Conservation (phyloP, 208 protist species). For the Leishmania braziliensis region DNA sequence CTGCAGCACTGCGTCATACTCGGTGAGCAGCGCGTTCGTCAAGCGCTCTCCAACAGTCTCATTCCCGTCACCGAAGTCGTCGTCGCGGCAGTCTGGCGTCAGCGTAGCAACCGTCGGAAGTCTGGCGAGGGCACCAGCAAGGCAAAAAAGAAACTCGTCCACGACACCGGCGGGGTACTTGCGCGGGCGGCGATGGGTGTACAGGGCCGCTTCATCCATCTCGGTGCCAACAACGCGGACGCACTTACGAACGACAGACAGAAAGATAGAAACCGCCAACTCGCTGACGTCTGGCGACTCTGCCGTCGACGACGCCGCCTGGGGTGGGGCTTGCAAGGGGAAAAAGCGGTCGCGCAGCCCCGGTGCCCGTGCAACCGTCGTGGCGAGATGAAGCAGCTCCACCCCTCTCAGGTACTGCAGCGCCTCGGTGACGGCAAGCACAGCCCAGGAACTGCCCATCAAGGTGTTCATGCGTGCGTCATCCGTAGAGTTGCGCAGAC, state of each 20-base stretch:
- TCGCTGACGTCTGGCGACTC: constrained; percentile 7
- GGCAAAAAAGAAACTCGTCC: constrained; percentile 72
- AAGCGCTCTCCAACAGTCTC: constrained; percentile 52
- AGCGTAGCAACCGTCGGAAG: constrained; percentile 7
- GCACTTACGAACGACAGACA: constrained; percentile 52
- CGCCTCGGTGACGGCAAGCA: constrained; percentile 38
- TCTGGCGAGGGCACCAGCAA: constrained; percentile 49
- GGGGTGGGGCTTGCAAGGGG: constrained; percentile 4
- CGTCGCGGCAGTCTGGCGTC: not conserved
- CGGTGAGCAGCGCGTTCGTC: constrained; percentile 65
- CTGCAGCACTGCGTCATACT: constrained; percentile 58
- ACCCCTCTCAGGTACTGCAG: constrained; percentile 49
- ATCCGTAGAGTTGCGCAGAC: constrained; percentile 8
- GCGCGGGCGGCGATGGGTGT: constrained; percentile 42
- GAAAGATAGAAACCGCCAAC: constrained; percentile 21
- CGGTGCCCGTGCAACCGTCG: constrained; percentile 47
- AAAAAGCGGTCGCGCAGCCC: constrained; percentile 43
- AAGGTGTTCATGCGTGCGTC: constrained; percentile 1
- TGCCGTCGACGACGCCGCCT: not conserved
- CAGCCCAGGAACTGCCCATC: constrained; percentile 16
- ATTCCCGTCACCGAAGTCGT: constrained; percentile 1
- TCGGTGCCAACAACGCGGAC: constrained; percentile 61
- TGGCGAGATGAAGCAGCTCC: constrained; percentile 70
- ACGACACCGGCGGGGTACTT: constrained; percentile 53
- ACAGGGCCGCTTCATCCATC: constrained; percentile 66